Conservation (phyloP, 1,139 yeast species). For the Geotrichum candidum region DNA sequence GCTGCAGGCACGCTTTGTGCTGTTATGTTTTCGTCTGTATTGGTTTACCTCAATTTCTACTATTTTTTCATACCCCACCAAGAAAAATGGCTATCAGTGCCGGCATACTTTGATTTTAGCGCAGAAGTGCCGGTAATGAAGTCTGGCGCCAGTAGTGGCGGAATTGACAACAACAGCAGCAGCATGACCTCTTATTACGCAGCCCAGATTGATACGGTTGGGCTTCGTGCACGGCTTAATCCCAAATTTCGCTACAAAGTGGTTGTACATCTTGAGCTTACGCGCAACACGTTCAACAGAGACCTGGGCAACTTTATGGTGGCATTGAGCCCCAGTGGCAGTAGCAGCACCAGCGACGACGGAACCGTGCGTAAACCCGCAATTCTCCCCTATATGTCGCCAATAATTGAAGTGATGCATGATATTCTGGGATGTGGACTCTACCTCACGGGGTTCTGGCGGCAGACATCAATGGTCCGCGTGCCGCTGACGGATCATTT, state of each 20-base stretch:
- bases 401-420: background rate
- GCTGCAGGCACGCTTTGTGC: background rate
- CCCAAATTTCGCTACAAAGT: background rate
- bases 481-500: slow-evolving; percentile 8
- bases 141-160: background rate
- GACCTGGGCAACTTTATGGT: background rate
- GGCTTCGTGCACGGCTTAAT: background rate
- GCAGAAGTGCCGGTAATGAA: background rate
- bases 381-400: background rate
- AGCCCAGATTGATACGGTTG: background rate
- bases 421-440: background rate
- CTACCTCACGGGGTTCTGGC: background rate
- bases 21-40: background rate
- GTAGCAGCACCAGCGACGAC: background rate
- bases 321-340: background rate
- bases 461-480: background rate
- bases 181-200: background rate
- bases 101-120: background rate
- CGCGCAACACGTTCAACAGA: background rate
- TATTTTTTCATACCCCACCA: background rate
- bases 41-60: background rate
- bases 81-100: background rate
- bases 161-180: background rate
- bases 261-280: background rate
- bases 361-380: background rate